Evolutionary conservation across 257 asterid genomes (phyloP).

Genomic region (Solanum tarapatanum): DNA sequence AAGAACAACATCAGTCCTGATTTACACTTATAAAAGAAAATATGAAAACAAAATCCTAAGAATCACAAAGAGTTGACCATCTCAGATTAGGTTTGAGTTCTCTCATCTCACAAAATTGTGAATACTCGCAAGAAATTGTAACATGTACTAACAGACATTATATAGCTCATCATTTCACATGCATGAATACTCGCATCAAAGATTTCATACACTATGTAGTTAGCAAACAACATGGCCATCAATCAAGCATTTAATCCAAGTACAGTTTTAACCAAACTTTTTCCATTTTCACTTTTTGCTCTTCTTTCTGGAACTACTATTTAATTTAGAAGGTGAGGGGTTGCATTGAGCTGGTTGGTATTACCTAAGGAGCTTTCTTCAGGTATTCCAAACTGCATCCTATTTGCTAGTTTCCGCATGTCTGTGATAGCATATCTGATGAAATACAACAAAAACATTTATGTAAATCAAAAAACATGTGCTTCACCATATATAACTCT

Average conservation of each 20-base stretch:
- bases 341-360: background rate
- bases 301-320: background rate
- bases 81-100: background rate
- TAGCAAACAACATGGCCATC: background rate
- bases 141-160: background rate
- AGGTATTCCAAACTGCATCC: constrained; percentile 93
- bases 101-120: background rate
- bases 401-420: constrained; percentile 91
- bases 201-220: background rate
- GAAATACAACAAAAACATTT: constrained; percentile 1
- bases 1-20: background rate
- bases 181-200: background rate
- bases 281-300: background rate
- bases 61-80: background rate
- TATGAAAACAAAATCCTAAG: background rate
- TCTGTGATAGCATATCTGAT: constrained; percentile 90
- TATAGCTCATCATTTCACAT: background rate
- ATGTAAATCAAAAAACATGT: background rate
- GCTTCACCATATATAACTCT: background rate
- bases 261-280: background rate
- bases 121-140: background rate
- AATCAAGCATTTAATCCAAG: background rate
- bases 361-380: constrained; percentile 98
- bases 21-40: background rate
- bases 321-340: background rate